Evolutionary conservation across 2,329 filamentous ascomycete genomes (phyloP).

Genomic region (Furcasterigmium furcatum): DNA sequence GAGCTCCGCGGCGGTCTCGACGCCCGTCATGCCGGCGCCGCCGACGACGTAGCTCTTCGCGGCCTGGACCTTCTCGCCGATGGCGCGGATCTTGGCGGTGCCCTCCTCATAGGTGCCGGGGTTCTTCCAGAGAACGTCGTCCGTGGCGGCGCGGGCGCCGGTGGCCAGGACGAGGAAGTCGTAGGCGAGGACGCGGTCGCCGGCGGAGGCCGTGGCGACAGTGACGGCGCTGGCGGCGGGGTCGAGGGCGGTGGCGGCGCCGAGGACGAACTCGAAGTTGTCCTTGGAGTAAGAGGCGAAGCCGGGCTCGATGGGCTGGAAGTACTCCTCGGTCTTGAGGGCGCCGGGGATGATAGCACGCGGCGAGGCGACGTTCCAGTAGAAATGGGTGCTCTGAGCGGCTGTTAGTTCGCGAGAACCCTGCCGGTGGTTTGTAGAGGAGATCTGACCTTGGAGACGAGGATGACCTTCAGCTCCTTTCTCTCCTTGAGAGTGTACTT

Average conservation of each 20-base stretch:
- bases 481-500: slow-evolving; percentile 43
- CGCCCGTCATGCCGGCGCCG: slow-evolving; percentile 53
- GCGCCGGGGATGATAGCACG: slow-evolving; percentile 50
- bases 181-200: slow-evolving; percentile 36
- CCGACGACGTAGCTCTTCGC: slow-evolving; percentile 54
- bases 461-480: slow-evolving; percentile 48
- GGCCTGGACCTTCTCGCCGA: slow-evolving; percentile 34
- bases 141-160: slow-evolving; percentile 39
- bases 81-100: slow-evolving; percentile 32
- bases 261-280: slow-evolving; percentile 49
- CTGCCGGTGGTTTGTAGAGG: too few relatives aligned
- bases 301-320: slow-evolving; percentile 44
- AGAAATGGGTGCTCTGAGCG: slow-evolving; percentile 51
- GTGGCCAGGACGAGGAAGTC: slow-evolving; percentile 56
- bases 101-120: slow-evolving; percentile 42
- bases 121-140: slow-evolving; percentile 50
- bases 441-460: slow-evolving; percentile 47
- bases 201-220: slow-evolving; percentile 25
- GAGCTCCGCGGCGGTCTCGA: slow-evolving; percentile 54
- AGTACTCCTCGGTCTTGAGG: slow-evolving; percentile 46
- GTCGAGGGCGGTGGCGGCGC: slow-evolving; percentile 40
- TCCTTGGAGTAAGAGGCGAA: slow-evolving; percentile 46
- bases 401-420: background rate
- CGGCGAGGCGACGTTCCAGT: slow-evolving; percentile 55
- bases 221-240: slow-evolving; percentile 34